Percentiles rank a stretch among this genome's conserved stretches.
phyloP scores from a whole-genome alignment of 1,284 basidiomycete species.

The Stygiomarasmius scandens region DNA sequence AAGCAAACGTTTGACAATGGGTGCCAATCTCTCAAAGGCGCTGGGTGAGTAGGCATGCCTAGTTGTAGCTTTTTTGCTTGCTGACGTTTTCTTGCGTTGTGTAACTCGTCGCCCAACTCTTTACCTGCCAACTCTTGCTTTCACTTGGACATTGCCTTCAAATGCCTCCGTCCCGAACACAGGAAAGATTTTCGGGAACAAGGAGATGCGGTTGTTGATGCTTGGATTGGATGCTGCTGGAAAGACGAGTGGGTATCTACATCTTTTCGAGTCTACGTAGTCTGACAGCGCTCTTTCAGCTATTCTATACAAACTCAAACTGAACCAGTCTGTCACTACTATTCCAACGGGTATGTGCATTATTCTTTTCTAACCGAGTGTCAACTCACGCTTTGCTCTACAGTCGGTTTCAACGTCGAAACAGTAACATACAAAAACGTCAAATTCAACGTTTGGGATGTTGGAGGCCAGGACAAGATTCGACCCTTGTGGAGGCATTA shows the following conservation, averaged over 20 bases:
- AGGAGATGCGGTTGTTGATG: slow-evolving; percentile 96
- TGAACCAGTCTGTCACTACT: slow-evolving; percentile 98
- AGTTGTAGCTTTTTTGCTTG: slow-evolving; percentile 5
- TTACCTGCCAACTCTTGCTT: too few relatives aligned
- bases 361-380: slow-evolving; percentile 16
- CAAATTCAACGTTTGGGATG: slow-evolving; percentile 99
- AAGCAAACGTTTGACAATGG: slow-evolving; percentile 62
- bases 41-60: slow-evolving; percentile 50
- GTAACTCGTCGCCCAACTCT: slow-evolving; percentile 19
- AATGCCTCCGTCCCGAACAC: slow-evolving; percentile 22
- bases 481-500: slow-evolving; percentile 98
- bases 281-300: slow-evolving; percentile 50
- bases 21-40: slow-evolving; percentile 78
- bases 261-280: neutral
- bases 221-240: slow-evolving; percentile 94
- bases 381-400: neutral
- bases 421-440: slow-evolving; percentile 99
- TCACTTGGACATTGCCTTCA: too few relatives aligned
- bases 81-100: slow-evolving; percentile 14
- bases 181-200: slow-evolving; percentile 97
- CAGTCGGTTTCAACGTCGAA: slow-evolving; percentile 98
- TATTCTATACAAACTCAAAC: slow-evolving; percentile 99
- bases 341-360: slow-evolving; percentile 87
- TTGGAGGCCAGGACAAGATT: slow-evolving; percentile 99
- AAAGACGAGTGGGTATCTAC: slow-evolving; percentile 80